Percentiles rank a stretch among this genome's conserved stretches.
phyloP scores from a whole-genome alignment of 2,329 filamentous ascomycete species.

The Coniochaeta sp. region DNA sequence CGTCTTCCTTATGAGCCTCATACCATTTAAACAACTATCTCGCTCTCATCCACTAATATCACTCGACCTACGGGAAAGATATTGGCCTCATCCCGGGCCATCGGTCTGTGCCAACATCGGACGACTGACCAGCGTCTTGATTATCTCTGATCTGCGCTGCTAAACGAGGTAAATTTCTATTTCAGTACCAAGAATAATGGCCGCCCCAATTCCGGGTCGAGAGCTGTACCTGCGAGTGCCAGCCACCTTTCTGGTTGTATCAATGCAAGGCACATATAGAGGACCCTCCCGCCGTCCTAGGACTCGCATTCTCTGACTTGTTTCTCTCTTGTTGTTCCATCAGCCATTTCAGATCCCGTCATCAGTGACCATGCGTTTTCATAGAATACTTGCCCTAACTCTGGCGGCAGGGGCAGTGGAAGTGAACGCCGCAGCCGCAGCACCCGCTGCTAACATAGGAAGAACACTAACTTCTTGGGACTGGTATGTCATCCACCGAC shows the following conservation, averaged over 20 bases:
- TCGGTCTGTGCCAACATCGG: background rate
- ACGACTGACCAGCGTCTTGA: background rate
- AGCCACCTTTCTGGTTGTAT: background rate
- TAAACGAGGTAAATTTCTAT: background rate
- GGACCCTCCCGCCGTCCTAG: background rate
- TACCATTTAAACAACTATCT: background rate
- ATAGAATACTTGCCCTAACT: background rate
- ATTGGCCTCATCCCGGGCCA: background rate
- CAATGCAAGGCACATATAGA: background rate
- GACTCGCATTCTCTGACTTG: background rate
- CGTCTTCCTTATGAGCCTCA: background rate
- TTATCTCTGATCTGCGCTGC: background rate
- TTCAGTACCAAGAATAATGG: background rate
- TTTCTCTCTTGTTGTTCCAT: background rate
- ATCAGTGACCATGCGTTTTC: background rate
- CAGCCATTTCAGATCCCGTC: background rate
- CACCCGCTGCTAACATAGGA: constrained; percentile 1
- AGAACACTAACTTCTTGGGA: constrained; percentile 12
- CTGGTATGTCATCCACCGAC: constrained; percentile 7
- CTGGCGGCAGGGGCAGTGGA: background rate
- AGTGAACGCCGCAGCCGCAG: background rate
- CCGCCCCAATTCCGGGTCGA: background rate
- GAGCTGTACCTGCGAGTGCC: background rate
- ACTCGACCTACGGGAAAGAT: background rate
- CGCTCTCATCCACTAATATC: background rate